These are phyloP conservation scores for Yarrowia deformans DNA, from an alignment of 805 yeast species.

Conservation along the genomic window DNA sequence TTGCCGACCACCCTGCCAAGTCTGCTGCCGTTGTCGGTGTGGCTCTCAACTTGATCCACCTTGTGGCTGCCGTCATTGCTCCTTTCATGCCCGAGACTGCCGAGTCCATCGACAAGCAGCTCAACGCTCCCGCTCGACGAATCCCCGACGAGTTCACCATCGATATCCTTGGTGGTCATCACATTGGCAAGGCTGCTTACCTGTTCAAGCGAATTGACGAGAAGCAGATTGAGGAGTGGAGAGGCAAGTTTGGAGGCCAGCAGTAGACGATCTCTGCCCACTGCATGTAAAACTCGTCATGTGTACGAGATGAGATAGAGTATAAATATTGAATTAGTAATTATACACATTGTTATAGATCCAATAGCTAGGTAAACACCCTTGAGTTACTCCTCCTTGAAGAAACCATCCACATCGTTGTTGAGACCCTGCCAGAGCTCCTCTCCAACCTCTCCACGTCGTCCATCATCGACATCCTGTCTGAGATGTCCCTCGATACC, in stretches of 20 bases:
- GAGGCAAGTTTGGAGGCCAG: constrained; percentile 79
- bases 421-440: constrained; percentile 53
- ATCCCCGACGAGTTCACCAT: constrained; percentile 79
- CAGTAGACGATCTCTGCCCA: not conserved
- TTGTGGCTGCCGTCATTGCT: constrained; percentile 78
- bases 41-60: constrained; percentile 85
- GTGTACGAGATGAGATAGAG: constrained; percentile 8
- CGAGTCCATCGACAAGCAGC: constrained; percentile 71
- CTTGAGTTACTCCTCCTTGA: constrained; percentile 4
- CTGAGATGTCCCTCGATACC: constrained; percentile 54
- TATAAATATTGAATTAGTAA: not conserved
- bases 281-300: constrained; percentile 3
- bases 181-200: constrained; percentile 89
- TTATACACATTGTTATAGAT: not conserved
- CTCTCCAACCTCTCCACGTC: constrained; percentile 50
- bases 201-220: constrained; percentile 92
- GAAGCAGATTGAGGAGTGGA: constrained; percentile 85
- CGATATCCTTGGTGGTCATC: constrained; percentile 78
- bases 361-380: too few species aligned
- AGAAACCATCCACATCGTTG: constrained; percentile 41
- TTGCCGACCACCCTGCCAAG: constrained; percentile 73
- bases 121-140: constrained; percentile 79
- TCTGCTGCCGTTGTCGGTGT: constrained; percentile 93
- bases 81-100: constrained; percentile 94
- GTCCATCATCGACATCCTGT: constrained; percentile 51